phyloP scores from a whole-genome alignment of 1,284 basidiomycete genomes.

The Irpex sp. region DNA sequence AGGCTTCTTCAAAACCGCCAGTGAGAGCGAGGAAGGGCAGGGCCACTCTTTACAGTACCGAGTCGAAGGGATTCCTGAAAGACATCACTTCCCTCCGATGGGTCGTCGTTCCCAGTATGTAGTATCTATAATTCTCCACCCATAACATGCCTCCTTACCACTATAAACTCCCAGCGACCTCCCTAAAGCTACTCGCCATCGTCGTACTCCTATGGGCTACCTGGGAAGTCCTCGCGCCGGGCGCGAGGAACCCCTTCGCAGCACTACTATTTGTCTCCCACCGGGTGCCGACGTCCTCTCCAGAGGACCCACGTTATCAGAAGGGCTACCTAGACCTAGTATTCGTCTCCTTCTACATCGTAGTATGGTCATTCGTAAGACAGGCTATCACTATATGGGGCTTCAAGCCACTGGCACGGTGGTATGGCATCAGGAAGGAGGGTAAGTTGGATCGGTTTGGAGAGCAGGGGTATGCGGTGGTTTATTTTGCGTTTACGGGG shows the following conservation, averaged over 20 bases:
- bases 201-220: slow-evolving; percentile 71
- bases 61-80: slow-evolving; percentile 35
- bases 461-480: slow-evolving; percentile 85
- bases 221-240: slow-evolving; percentile 57
- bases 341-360: slow-evolving; percentile 85
- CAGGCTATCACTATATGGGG: slow-evolving; percentile 74
- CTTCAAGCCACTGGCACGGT: slow-evolving; percentile 67
- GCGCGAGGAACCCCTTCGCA: slow-evolving; percentile 70
- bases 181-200: slow-evolving; percentile 72
- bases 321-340: slow-evolving; percentile 80
- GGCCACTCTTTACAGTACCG: neutral
- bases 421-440: slow-evolving; percentile 65
- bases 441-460: slow-evolving; percentile 81
- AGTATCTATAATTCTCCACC: slow-evolving; percentile 20
- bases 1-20: neutral
- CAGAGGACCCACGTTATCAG: slow-evolving; percentile 60
- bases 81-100: slow-evolving; percentile 58
- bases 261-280: slow-evolving; percentile 79
- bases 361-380: slow-evolving; percentile 91
- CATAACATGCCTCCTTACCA: too few species aligned
- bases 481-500: slow-evolving; percentile 78
- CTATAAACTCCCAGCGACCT: slow-evolving; percentile 43
- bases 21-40: neutral
- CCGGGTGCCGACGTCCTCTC: slow-evolving; percentile 49
- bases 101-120: slow-evolving; percentile 73